phyloP scores from a whole-genome alignment of 2,329 filamentous ascomycete genomes.

The Catunica adiposa region DNA sequence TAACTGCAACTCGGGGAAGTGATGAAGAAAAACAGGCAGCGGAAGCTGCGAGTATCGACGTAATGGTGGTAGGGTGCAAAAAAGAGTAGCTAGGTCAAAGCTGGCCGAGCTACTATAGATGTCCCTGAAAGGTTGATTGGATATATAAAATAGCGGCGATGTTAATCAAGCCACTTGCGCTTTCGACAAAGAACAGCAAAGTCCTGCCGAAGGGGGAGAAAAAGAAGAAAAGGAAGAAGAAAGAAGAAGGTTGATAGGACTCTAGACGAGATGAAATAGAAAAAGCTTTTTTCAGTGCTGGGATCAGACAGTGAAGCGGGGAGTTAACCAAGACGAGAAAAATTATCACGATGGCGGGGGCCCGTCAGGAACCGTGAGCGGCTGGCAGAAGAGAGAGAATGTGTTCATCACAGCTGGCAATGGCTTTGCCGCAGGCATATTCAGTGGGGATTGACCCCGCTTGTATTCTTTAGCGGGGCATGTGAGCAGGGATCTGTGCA shows the following conservation, averaged over 20 bases:
- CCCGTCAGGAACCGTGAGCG: background rate
- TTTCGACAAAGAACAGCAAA: constrained; percentile 14
- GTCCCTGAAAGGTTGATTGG: background rate
- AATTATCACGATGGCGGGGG: constrained; percentile 6
- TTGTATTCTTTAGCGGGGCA: background rate
- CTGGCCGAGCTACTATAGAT: constrained; percentile 1
- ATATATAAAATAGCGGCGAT: background rate
- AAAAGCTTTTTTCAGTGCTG: background rate
- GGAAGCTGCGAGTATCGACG: constrained; percentile 20
- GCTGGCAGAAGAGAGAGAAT: background rate
- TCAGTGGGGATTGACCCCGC: background rate
- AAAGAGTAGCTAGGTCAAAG: constrained; percentile 5
- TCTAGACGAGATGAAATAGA: constrained; percentile 11
- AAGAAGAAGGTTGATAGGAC: constrained; percentile 3
- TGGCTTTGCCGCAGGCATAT: background rate
- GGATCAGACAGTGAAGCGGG: background rate
- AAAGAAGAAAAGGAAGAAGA: constrained; percentile 6
- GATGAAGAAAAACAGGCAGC: constrained; percentile 38
- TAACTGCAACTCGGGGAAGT: constrained; percentile 44
- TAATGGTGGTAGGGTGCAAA: constrained; percentile 4
- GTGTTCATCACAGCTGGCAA: background rate
- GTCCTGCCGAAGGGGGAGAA: constrained; percentile 12
- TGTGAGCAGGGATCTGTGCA: background rate
- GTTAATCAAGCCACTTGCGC: constrained; percentile 4
- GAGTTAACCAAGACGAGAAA: constrained; percentile 17